phyloP scores from a whole-genome alignment of 805 yeast genomes.

The Wickerhamiella dianesei region DNA sequence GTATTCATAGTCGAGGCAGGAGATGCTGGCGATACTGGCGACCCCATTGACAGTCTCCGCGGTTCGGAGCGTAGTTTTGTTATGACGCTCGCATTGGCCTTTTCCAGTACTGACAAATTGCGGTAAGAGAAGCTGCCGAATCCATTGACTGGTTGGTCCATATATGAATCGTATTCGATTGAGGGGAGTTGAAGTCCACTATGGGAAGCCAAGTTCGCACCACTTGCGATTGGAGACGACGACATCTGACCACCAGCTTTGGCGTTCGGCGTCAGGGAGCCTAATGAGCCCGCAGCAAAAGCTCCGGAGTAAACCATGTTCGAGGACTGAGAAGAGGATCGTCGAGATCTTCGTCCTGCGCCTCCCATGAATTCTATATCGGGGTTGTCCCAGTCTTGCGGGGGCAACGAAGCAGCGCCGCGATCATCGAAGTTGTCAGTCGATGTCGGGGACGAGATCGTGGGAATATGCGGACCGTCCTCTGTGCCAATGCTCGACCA shows the following conservation, averaged over 20 bases:
- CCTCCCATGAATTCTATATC: constrained; percentile 1
- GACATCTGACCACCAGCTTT: neutral
- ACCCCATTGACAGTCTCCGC: constrained; percentile 19
- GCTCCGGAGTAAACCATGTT: neutral
- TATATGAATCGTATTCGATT: neutral
- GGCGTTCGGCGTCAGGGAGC: neutral
- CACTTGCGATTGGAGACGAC: neutral
- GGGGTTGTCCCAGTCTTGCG: constrained; percentile 3
- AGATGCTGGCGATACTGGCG: constrained; percentile 1
- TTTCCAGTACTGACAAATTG: constrained; percentile 77
- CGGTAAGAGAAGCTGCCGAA: constrained; percentile 90
- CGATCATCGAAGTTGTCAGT: constrained; percentile 85
- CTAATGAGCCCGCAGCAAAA: neutral
- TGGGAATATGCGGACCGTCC: constrained; percentile 71
- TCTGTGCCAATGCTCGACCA: constrained; percentile 68
- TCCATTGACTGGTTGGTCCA: constrained; percentile 23
- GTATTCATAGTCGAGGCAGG: neutral
- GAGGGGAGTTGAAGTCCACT: neutral
- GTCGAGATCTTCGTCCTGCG: neutral
- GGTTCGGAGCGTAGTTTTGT: constrained; percentile 67
- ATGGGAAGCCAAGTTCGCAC: neutral
- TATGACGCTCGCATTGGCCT: constrained; percentile 86
- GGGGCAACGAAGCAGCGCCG: constrained; percentile 47
- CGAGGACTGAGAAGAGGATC: neutral
- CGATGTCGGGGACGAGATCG: constrained; percentile 61